A percentile compares a stretch with the other conserved stretches of the same genome.
Evolutionary conservation across 1,284 basidiomycete genomes (phyloP).

Genomic region (Heterobasidion irregulare): DNA sequence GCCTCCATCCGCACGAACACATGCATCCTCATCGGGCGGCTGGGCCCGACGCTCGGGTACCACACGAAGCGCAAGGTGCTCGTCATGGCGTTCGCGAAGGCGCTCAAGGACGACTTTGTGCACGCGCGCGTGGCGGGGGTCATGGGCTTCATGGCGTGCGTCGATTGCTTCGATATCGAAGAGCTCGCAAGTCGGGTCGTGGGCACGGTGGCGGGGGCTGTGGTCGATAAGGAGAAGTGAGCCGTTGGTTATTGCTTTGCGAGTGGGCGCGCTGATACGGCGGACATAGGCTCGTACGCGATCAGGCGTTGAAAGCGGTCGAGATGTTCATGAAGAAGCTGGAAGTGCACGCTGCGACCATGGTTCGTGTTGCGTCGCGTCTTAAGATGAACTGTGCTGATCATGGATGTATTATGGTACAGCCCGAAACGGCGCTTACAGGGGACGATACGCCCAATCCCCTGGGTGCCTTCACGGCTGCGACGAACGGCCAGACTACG

Average conservation of each 20-base stretch:
- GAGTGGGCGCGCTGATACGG: neutral
- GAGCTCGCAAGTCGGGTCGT: conserved; percentile 89
- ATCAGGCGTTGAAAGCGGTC: conserved; percentile 91
- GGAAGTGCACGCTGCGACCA: conserved; percentile 69
- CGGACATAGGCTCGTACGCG: conserved; percentile 68
- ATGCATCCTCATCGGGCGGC: conserved; percentile 89
- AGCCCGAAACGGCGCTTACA: conserved; percentile 63
- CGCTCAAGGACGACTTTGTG: conserved; percentile 87
- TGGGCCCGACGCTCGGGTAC: conserved; percentile 79
- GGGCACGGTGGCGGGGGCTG: conserved; percentile 71
- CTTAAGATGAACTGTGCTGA: neutral
- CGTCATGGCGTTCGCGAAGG: conserved; percentile 89
- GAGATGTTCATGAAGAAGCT: conserved; percentile 80
- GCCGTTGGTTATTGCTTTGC: conserved; percentile 13
- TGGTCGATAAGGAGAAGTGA: conserved; percentile 89
- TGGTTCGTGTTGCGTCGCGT: conserved; percentile 46
- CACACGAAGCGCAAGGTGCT: conserved; percentile 94
- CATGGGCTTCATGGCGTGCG: conserved; percentile 94
- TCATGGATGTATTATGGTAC: neutral
- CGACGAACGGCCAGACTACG: conserved; percentile 33
- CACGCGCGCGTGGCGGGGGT: conserved; percentile 92
- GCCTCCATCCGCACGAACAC: conserved; percentile 97
- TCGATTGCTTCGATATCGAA: conserved; percentile 83
- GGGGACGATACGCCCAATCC: conserved; percentile 23
- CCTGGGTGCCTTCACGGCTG: conserved; percentile 10